Percentiles rank a stretch among this genome's conserved stretches.
Evolutionary conservation across 1,139 yeast genomes (phyloP).

Genomic region (Suhomyces terraborum): DNA sequence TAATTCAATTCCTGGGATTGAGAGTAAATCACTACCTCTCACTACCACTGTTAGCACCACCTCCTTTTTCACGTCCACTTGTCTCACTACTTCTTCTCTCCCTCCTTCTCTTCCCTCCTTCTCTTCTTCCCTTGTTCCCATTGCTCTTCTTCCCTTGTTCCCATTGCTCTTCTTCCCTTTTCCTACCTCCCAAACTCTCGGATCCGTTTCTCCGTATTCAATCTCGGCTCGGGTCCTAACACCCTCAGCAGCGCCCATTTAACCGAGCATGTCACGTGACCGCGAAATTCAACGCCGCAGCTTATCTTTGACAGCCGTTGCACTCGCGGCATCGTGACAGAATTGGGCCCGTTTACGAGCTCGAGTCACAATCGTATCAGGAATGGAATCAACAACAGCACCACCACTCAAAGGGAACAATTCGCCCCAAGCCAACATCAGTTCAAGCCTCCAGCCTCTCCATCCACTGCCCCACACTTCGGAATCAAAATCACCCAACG

Average conservation of each 20-base stretch:
- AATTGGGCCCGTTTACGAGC: too few relatives aligned
- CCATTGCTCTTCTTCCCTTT: neutral
- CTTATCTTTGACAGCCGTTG: conserved; percentile 1
- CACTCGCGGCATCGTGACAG: neutral
- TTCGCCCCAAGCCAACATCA: too few relatives aligned
- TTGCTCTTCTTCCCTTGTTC: too few relatives aligned
- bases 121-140: neutral
- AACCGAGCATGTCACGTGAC: neutral
- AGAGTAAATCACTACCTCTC: too few relatives aligned
- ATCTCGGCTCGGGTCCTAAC: too few relatives aligned
- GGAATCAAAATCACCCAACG: neutral
- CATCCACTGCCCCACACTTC: neutral
- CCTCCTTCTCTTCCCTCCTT: neutral
- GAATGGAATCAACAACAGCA: too few relatives aligned
- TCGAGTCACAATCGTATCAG: too few relatives aligned
- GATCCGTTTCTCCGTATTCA: too few relatives aligned
- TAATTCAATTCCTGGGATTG: too few relatives aligned
- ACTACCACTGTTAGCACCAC: neutral
- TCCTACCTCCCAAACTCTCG: too few relatives aligned
- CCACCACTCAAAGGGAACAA: too few relatives aligned
- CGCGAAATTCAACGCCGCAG: neutral
- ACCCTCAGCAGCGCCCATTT: too few relatives aligned
- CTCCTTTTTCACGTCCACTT: neutral
- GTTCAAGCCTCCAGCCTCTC: neutral
- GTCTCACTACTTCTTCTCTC: neutral